These are phyloP conservation scores for Fomitopsis schrenkii DNA, from an alignment of 1,284 basidiomycete species.

Conservation along the genomic window DNA sequence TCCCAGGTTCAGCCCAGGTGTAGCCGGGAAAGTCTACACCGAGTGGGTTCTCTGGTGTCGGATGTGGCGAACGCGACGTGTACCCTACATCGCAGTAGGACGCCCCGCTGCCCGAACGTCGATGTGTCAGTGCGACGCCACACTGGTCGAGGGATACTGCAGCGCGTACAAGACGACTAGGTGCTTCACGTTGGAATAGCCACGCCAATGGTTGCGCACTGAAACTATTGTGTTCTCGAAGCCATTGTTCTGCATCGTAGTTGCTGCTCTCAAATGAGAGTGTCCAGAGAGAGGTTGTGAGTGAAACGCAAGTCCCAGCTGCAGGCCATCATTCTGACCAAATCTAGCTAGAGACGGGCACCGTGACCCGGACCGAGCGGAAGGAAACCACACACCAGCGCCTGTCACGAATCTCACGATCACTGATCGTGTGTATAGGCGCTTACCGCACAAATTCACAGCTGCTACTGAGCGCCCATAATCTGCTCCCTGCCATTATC, in stretches of 20 bases:
- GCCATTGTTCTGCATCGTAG: no score
- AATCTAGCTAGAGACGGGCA: neutral
- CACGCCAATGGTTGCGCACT: neutral
- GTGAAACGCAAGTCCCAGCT: neutral
- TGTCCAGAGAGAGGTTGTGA: neutral
- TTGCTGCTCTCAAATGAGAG: neutral
- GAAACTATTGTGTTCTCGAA: constrained; percentile 13
- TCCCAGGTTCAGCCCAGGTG: constrained; percentile 38
- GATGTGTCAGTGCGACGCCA: neutral
- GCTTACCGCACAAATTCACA: neutral
- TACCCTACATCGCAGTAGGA: constrained; percentile 46
- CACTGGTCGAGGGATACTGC: neutral
- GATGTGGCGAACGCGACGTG: constrained; percentile 14
- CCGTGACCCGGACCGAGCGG: no score
- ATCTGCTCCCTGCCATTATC: neutral
- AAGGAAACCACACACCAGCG: no score
- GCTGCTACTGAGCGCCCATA: neutral
- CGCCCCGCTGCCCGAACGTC: constrained; percentile 37
- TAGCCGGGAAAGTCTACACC: constrained; percentile 41
- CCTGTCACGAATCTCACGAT: no score
- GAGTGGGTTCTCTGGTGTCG: constrained; percentile 38
- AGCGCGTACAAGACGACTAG: constrained; percentile 2
- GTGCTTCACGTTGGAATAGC: neutral
- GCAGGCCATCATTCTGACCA: neutral
- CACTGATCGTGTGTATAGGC: neutral